These are phyloP conservation scores for Ogataea saltuana DNA, from an alignment of 805 yeast genomes.

Conservation along the genomic window DNA sequence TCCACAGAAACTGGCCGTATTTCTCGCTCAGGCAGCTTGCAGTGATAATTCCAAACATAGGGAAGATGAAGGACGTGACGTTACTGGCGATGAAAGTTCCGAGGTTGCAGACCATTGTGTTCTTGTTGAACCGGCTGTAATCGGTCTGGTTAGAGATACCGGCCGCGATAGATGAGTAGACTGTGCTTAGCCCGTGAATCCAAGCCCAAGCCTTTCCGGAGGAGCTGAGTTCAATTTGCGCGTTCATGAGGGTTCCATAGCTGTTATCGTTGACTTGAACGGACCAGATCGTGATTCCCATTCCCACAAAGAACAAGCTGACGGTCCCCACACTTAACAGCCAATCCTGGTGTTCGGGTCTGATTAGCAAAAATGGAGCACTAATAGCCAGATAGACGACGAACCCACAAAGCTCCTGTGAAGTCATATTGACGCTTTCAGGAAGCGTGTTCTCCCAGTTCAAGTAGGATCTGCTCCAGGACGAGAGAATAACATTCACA, in stretches of 20 bases:
- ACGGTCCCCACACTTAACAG: slow-evolving; percentile 28
- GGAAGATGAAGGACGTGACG: slow-evolving; percentile 18
- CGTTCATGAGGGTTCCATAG: slow-evolving; percentile 27
- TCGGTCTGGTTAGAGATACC: slow-evolving; percentile 45
- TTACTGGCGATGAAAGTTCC: slow-evolving; percentile 15
- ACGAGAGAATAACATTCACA: slow-evolving; percentile 39
- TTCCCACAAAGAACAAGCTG: slow-evolving; percentile 25
- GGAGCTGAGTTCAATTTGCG: slow-evolving; percentile 23
- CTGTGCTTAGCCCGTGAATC: slow-evolving; percentile 40
- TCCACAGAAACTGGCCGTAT: slow-evolving; percentile 46
- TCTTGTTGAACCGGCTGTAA: slow-evolving; percentile 38
- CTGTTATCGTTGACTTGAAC: slow-evolving; percentile 33
- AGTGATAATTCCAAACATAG: slow-evolving; percentile 45
- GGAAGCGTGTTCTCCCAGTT: slow-evolving; percentile 25
- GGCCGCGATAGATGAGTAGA: slow-evolving; percentile 41
- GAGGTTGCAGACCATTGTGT: slow-evolving; percentile 21
- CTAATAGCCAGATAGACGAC: slow-evolving; percentile 44
- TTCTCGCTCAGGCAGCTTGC: slow-evolving; percentile 54
- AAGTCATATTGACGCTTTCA: slow-evolving; percentile 35
- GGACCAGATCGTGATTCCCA: slow-evolving; percentile 30
- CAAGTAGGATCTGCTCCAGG: slow-evolving; percentile 39
- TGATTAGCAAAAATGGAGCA: slow-evolving; percentile 23
- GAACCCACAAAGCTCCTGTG: slow-evolving; percentile 45
- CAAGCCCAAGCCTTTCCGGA: slow-evolving; percentile 43
- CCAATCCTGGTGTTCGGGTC: slow-evolving; percentile 33